Base-by-base conservation (phyloP, 2,329 filamentous ascomycete species). In the Phyllosticta paracitricarpa region DNA sequence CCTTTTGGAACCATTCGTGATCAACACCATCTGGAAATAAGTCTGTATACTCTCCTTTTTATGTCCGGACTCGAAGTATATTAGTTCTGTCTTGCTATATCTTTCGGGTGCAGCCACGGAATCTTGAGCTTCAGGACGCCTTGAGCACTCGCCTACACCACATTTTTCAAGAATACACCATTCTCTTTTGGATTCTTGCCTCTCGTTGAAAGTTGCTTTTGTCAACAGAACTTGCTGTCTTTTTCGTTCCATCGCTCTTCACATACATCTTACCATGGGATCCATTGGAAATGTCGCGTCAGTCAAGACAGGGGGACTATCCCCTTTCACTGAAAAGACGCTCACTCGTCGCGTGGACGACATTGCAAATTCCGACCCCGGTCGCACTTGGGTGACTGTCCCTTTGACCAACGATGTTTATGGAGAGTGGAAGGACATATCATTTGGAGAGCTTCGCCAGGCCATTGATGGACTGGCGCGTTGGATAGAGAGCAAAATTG, bases 401-500 rank as follows among this genome's bases (percentile, higher is more conserved):
- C 60, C 60, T 14, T 7, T 24, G 14, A 51, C 57, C 48, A 30
- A 59, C 24, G 61, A 62, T 4, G 19, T 62, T 9, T 17, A 56
- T 40, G 61, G 57, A 6, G 12, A 56, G 33, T 62, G 61, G 61
- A 25, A 54, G 30, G 61, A 62, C 19, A 56, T 62, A 19, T 40
- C 52, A 1, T 62, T 62, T 48, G 24, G 35, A 12, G 61, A 62
- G 35, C 57, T 62, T 5, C 7, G 51, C 0, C 56, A 53, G n/a
- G 56, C 57, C 14, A 12, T 57, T 24, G 52, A 59, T 48, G 57
- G 57, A 14, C 51, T 58, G 54, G 54, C 61, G 28, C 54, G 57
- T 22, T 62, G 61, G 61, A 62, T 62, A 22, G 61, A 59, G 25
- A 53, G 22, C 10, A 59, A 26, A 3, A 59, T 62, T 57, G 61